These are phyloP conservation scores for Huntiella savannae DNA, from an alignment of 2,329 filamentous ascomycete genomes.

Conservation along the genomic window DNA sequence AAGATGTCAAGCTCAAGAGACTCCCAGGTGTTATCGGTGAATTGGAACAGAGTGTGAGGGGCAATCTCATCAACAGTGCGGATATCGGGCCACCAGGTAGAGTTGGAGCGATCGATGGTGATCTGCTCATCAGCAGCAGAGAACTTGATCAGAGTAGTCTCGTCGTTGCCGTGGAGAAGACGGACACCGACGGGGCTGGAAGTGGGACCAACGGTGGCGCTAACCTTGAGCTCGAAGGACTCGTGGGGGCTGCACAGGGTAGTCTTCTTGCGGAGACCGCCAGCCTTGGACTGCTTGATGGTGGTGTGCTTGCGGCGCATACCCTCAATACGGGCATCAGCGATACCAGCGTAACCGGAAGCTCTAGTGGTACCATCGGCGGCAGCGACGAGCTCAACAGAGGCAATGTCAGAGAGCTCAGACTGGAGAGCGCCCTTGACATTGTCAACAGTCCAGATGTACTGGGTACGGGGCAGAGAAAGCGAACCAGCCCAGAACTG, in stretches of 20 bases:
- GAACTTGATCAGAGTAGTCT: constrained; percentile 13
- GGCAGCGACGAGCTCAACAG: constrained; percentile 4
- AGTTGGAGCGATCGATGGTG: constrained; percentile 12
- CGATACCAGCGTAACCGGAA: constrained; percentile 4
- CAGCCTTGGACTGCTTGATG: constrained; percentile 10
- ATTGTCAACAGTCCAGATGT: constrained; percentile 7
- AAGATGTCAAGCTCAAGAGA: constrained; percentile 13
- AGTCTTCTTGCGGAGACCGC: constrained; percentile 3
- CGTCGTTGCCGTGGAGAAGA: constrained; percentile 9
- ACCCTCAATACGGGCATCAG: constrained; percentile 3
- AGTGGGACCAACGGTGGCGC: constrained; percentile 1
- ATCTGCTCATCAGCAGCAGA: constrained; percentile 11
- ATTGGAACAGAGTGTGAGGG: constrained; percentile 10
- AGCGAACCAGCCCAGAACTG: constrained; percentile 9
- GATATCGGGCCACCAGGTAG: constrained; percentile 10
- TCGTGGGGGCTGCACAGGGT: constrained; percentile 8
- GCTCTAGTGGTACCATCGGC: constrained; percentile 1
- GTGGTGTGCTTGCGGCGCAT: constrained; percentile 8
- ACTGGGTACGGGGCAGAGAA: constrained; percentile 6
- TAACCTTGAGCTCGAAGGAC: constrained; percentile 6
- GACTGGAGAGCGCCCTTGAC: constrained; percentile 6
- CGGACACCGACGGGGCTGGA: constrained; percentile 7
- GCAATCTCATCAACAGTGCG: constrained; percentile 8
- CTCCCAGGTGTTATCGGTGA: constrained; percentile 10
- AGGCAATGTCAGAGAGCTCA: constrained; percentile 4